Evolutionary conservation across 495 filamentous ascomycete genomes (phyloP).

Genomic region (Staphylotrichum tortipilum): DNA sequence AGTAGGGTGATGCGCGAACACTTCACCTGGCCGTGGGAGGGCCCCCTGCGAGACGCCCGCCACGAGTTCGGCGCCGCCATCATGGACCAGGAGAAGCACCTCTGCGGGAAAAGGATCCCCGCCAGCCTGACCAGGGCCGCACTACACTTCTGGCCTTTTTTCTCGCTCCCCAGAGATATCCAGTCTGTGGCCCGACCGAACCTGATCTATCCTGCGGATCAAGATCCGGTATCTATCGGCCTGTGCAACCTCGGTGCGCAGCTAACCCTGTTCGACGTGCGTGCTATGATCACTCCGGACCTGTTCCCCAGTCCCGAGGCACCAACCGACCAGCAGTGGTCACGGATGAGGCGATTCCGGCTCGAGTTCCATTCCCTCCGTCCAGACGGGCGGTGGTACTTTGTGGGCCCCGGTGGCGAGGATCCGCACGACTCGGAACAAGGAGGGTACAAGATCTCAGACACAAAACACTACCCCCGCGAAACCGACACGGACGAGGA

Average conservation of each 20-base stretch:
- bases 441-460: too few species aligned
- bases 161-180: slow-evolving; percentile 7
- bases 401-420: too few species aligned
- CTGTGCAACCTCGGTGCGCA: slow-evolving; percentile 14
- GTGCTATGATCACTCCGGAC: background rate
- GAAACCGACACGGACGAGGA: too few species aligned
- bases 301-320: background rate
- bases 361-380: slow-evolving; percentile 6
- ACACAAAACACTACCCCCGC: too few species aligned
- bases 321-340: background rate
- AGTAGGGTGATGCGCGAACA: slow-evolving; percentile 12
- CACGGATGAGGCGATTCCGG: background rate
- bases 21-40: slow-evolving; percentile 19
- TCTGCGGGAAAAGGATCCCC: slow-evolving; percentile 3
- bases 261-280: slow-evolving; percentile 15
- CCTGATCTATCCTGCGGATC: slow-evolving; percentile 12
- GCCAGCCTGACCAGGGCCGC: slow-evolving; percentile 12
- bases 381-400: too few species aligned
- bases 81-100: background rate
- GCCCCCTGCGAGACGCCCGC: slow-evolving; percentile 21
- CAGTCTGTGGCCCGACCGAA: slow-evolving; percentile 18
- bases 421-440: too few species aligned
- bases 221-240: slow-evolving; percentile 21
- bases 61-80: slow-evolving; percentile 17
- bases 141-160: slow-evolving; percentile 21